Base-by-base conservation (phyloP, 2,329 filamentous ascomycete genomes). In the Fusarium euwallaceae region DNA sequence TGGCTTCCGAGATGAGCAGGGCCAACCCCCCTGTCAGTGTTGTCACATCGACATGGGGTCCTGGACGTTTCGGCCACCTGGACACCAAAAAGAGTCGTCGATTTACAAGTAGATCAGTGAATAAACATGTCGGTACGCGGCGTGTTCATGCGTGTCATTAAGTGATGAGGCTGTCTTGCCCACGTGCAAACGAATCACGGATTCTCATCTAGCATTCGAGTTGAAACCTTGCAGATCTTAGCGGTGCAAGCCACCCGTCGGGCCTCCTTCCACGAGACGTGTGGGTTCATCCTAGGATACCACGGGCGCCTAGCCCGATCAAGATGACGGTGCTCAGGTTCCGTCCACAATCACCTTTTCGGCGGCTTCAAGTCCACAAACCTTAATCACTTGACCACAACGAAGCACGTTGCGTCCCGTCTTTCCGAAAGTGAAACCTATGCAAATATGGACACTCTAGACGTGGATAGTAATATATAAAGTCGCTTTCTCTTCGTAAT, bases 1-100 rank as follows among this genome's bases (percentile, higher is more conserved):
- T 53, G 48, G 48, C 48, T 53, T 53, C 48, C 48, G 48, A 53
- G 48, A 53, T 53, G 24, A 53, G 48, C 48, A 53, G 24, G 48
- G 48, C 12, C 48, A 7, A 6, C 27, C 24, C 48, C 45, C 48
- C 48, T 53, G 48, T 29, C 48, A 53, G 6, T 27, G 16, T n/a
- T 29, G 48, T 53, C 10, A 53, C 48, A 53, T 53, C 48, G 24
- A 53, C 24, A 53, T 22, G 48, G 45, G 48, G 27, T 29, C 24
- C 45, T n/a, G 10, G 45, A 10, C 24, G 16, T 27, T 27, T 51
- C 17, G 24, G 17, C 48, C 48, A 29, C 24, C 17, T 29, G 16
- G 11, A 53, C 24, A 53, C 16, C 7, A 11, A 53, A 53, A 53
- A 53, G 1, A 3, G 27, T 29, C 24, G 4, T 53, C 10, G 48